A percentile compares a stretch with the other conserved stretches of the same genome.
These are phyloP conservation scores for Adansonia rubrostipa DNA, from an alignment of 441 rosid genomes.

Conservation along the genomic window DNA sequence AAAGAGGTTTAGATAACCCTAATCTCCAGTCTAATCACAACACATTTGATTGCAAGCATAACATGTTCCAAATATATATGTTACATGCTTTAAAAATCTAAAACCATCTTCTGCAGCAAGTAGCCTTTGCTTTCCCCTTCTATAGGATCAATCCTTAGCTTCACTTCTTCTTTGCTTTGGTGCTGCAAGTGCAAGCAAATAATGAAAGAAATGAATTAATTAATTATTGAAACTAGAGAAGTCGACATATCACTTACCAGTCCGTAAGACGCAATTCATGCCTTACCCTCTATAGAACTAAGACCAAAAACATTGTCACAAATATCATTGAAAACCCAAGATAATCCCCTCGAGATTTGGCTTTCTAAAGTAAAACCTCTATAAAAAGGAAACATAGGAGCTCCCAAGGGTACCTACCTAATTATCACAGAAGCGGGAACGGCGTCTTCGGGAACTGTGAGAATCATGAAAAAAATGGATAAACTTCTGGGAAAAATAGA, in stretches of 20 bases:
- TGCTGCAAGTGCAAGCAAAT: slow-evolving; percentile 25
- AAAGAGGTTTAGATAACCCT: background rate
- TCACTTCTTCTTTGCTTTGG: background rate
- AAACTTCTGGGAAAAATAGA: slow-evolving; percentile 24
- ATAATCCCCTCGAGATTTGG: background rate
- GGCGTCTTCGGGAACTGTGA: slow-evolving; percentile 74
- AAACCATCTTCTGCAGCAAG: slow-evolving; percentile 18
- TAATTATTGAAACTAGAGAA: background rate
- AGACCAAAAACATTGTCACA: background rate
- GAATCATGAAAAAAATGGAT: slow-evolving; percentile 27
- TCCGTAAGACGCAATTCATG: background rate
- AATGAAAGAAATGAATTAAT: background rate
- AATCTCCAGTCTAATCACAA: slow-evolving; percentile 30
- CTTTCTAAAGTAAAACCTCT: background rate
- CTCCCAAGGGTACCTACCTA: slow-evolving; percentile 48
- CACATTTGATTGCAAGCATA: slow-evolving; percentile 29
- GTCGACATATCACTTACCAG: background rate
- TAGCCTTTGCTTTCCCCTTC: slow-evolving; percentile 18
- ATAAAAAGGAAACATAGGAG: background rate
- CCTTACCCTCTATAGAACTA: background rate
- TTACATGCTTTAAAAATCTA: slow-evolving; percentile 24
- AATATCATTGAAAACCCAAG: background rate
- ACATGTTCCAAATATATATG: slow-evolving; percentile 27
- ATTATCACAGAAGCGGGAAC: slow-evolving; percentile 75
- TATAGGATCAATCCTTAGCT: slow-evolving; percentile 15